Percentiles rank a stretch among this genome's conserved stretches.
Conservation (phyloP, 768 basidiomycete genomes). For the Suillus americanus region DNA sequence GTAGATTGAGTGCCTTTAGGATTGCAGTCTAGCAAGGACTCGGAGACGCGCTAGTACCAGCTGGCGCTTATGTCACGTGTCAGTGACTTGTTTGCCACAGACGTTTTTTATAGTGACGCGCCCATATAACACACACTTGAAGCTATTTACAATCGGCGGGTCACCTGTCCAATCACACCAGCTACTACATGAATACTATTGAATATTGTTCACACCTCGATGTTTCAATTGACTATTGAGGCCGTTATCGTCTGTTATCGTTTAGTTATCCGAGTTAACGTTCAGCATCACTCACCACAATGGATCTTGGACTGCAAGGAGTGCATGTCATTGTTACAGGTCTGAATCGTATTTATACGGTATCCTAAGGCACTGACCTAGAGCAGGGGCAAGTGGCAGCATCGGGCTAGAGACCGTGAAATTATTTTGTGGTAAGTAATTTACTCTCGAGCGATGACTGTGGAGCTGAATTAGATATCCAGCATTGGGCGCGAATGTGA, state of each 20-base stretch:
- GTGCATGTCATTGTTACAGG: slow-evolving; percentile 74
- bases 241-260: neutral
- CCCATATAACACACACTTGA: too few relatives aligned
- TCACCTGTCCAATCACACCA: too few relatives aligned
- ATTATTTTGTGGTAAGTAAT: slow-evolving; percentile 51
- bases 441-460: neutral
- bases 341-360: slow-evolving; percentile 16
- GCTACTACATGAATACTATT: too few relatives aligned
- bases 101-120: too few relatives aligned
- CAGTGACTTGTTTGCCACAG: too few relatives aligned
- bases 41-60: too few relatives aligned
- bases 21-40: too few relatives aligned
- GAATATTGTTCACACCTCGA: neutral
- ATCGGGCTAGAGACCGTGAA: slow-evolving; percentile 66
- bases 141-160: too few relatives aligned
- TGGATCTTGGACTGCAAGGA: slow-evolving; percentile 58
- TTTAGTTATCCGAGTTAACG: neutral
- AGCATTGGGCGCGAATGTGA: slow-evolving; percentile 73
- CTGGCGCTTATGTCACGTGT: too few relatives aligned
- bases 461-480: neutral
- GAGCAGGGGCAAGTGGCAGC: slow-evolving; percentile 68
- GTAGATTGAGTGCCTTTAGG: too few relatives aligned
- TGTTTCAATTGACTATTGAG: neutral
- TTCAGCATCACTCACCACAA: neutral
- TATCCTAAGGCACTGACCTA: neutral